phyloP scores from a whole-genome alignment of 768 basidiomycete genomes.

The Ramaria sp. region DNA sequence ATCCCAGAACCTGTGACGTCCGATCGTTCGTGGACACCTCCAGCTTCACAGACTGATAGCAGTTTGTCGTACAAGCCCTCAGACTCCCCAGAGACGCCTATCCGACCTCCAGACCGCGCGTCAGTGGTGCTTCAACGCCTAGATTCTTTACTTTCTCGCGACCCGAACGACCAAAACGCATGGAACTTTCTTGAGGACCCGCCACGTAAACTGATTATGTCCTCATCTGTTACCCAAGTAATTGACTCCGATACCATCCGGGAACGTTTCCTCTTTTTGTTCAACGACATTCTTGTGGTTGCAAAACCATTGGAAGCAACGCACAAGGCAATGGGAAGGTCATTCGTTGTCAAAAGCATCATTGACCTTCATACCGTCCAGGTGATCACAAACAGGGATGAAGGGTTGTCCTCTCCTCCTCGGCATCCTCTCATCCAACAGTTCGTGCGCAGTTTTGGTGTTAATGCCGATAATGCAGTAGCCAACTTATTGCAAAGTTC shows the following conservation, averaged over 20 bases:
- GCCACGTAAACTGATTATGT: conserved; percentile 74
- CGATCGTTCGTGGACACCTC: conserved; percentile 5
- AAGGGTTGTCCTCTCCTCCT: conserved; percentile 25
- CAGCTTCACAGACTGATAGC: conserved; percentile 3
- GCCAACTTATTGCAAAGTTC: conserved; percentile 37
- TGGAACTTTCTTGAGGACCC: conserved; percentile 73
- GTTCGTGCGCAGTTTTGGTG: conserved; percentile 52
- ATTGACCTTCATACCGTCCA: conserved; percentile 42
- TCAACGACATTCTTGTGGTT: conserved; percentile 88
- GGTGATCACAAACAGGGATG: conserved; percentile 26
- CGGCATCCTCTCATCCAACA: conserved; percentile 23
- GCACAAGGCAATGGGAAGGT: conserved; percentile 54
- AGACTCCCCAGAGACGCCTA: conserved; percentile 2
- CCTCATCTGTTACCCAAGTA: conserved; percentile 85
- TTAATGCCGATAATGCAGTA: conserved; percentile 18
- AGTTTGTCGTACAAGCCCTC: conserved; percentile 2
- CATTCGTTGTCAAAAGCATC: conserved; percentile 83
- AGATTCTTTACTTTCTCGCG: conserved; percentile 6
- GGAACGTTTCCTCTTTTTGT: conserved; percentile 94
- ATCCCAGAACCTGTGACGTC: conserved; percentile 1
- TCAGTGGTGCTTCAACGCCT: conserved; percentile 6
- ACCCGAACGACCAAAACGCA: conserved; percentile 19
- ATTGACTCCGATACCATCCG: conserved; percentile 91
- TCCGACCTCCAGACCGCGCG: conserved; percentile 1
- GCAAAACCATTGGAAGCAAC: conserved; percentile 69